Base-by-base conservation (phyloP, 371 early-diverging fungal genomes). In the Enterocytospora artemiae region DNA sequence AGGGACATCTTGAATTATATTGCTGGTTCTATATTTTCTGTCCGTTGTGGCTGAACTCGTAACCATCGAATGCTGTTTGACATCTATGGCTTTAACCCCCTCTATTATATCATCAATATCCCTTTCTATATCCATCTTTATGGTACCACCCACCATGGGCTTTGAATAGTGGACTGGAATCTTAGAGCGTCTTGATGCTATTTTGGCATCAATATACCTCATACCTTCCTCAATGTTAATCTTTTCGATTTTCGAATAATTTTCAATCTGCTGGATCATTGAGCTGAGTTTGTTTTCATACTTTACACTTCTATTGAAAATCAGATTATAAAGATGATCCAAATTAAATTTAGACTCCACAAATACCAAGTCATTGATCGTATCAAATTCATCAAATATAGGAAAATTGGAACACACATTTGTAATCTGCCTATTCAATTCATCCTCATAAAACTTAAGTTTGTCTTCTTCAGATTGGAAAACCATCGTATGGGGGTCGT, bases 41-140 rank as follows among this genome's bases (percentile, higher is more conserved):
- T n/a, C n/a, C n/a, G n/a, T n/a, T n/a, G n/a, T n/a, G n/a, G n/a
- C n/a, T n/a, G n/a, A n/a, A n/a, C n/a, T n/a, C n/a, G n/a, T n/a
- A n/a, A n/a, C n/a, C n/a, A n/a, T n/a, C n/a, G n/a, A n/a, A n/a
- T n/a, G n/a, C n/a, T 39, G 12, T 39, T 39, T 9, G 39, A 39
- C 39, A 39, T 39, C n/a, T 39, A 39, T 12, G n/a, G n/a, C 39
- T 39, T 39, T 39, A 39, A 39, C n/a, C 39, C 39, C 39, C 39
- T 39, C 39, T 12, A 39, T 12, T 12, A 39, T 9, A 39, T 39
- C 39, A n/a, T 39, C 39, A 39, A 39, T 12, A 9, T 9, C 12
- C 9, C n/a, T 39, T n/a, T 9, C 9, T 12, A 39, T n/a, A 12
- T 39, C n/a, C 39, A 39, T 12, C 12, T n/a, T 12, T 9, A n/a